A percentile compares a stretch with the other conserved stretches of the same genome.
Evolutionary conservation across 225 moss, liverwort and hornwort genomes (phyloP).

Genomic region (Asterella californica): DNA sequence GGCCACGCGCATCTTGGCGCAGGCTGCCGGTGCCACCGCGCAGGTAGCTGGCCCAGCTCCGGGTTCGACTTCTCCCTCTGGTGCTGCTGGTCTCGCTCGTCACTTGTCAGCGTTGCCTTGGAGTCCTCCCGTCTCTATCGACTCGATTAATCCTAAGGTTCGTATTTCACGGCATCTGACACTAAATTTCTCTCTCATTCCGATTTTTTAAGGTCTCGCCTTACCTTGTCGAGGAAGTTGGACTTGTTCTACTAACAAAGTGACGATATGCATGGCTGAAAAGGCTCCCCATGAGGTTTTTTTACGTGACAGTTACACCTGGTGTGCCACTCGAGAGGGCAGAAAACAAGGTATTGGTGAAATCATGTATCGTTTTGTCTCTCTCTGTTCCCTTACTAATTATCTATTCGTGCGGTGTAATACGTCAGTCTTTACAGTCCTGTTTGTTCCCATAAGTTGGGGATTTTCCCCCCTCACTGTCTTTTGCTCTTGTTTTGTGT

Average conservation of each 20-base stretch:
- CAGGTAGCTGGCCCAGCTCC: conserved; percentile 26
- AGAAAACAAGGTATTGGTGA: not conserved
- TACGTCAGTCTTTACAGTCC: not conserved
- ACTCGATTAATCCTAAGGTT: conserved; percentile 81
- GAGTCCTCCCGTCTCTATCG: conserved; percentile 67
- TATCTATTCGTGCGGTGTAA: not conserved
- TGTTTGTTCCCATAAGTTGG: too few relatives aligned
- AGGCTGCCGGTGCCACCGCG: conserved; percentile 39
- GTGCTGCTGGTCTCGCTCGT: conserved; percentile 27
- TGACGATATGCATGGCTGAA: not conserved
- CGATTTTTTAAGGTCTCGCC: not conserved
- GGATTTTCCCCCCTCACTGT: too few relatives aligned
- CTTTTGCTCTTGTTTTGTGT: too few relatives aligned
- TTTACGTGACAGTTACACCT: not conserved
- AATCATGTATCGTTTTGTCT: not conserved
- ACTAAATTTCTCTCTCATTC: not conserved
- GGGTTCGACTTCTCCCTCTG: conserved; percentile 20
- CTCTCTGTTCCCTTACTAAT: not conserved
- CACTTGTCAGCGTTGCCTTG: conserved; percentile 69
- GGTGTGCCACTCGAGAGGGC: not conserved
- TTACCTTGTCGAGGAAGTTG: not conserved
- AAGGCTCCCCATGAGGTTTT: not conserved
- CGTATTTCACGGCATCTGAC: conserved; percentile 12
- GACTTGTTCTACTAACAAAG: not conserved
- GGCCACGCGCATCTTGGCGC: conserved; percentile 39